Conservation (phyloP, 2,329 filamentous ascomycete species). For the Torrubiella hemipterigena region DNA sequence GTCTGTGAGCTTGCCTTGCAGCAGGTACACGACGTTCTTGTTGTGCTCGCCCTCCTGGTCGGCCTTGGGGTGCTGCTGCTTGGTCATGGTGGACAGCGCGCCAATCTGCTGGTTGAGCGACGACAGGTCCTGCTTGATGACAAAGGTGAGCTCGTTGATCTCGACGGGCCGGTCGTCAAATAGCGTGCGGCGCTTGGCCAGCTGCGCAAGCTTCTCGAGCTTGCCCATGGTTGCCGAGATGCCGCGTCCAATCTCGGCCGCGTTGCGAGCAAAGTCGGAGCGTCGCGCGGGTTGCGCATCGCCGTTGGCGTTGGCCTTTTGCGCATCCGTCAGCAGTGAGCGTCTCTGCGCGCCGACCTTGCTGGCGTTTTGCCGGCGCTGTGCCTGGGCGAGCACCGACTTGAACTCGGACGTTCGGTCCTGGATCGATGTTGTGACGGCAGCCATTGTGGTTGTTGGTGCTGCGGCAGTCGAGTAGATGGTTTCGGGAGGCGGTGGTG, state of each 20-base stretch:
- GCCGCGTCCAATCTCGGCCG: conserved; percentile 81
- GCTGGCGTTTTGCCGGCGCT: conserved; percentile 62
- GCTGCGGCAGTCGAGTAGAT: conserved; percentile 3
- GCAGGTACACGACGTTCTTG: conserved; percentile 87
- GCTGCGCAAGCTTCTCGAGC: conserved; percentile 80
- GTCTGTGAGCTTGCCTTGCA: conserved; percentile 85
- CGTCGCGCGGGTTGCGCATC: conserved; percentile 45
- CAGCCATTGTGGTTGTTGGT: conserved; percentile 36
- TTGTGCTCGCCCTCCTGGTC: conserved; percentile 92
- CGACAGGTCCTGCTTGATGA: conserved; percentile 95
- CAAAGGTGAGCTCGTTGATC: conserved; percentile 91
- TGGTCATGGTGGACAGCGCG: conserved; percentile 63
- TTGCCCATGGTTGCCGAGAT: conserved; percentile 92
- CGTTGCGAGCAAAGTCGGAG: conserved; percentile 86
- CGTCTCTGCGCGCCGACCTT: conserved; percentile 72
- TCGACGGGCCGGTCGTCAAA: conserved; percentile 96
- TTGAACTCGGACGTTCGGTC: conserved; percentile 94
- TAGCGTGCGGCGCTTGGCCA: conserved; percentile 91
- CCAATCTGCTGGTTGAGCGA: conserved; percentile 77
- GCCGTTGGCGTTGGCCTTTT: conserved; percentile 52
- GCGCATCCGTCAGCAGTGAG: conserved; percentile 63
- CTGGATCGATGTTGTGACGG: conserved; percentile 78
- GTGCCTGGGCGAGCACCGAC: conserved; percentile 76
- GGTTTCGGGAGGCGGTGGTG: conserved; percentile 7
- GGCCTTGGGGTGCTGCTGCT: conserved; percentile 59